These are phyloP conservation scores for Eragrostis curvula DNA, from an alignment of 176 grass and related monocot species.

Conservation along the genomic window DNA sequence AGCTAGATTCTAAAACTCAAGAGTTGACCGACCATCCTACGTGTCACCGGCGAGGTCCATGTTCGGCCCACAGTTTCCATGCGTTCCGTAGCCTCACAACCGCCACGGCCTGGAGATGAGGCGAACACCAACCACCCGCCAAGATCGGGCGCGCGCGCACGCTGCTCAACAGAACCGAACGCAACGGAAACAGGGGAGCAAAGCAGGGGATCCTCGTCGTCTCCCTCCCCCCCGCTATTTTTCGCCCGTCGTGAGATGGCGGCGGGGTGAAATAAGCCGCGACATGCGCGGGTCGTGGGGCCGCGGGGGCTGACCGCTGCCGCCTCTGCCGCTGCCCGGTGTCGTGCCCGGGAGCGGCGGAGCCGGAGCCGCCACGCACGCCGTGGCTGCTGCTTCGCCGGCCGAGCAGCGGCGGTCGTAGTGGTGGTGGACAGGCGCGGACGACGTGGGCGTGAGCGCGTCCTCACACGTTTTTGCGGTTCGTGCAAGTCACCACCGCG, in stretches of 20 bases:
- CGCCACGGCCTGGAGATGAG: slow-evolving; percentile 33
- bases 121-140: slow-evolving; percentile 55
- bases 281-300: background rate
- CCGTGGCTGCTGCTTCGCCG: too few relatives aligned
- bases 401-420: background rate
- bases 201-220: background rate
- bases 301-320: background rate
- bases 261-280: slow-evolving; percentile 7
- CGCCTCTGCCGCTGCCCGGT: background rate
- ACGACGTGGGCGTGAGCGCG: background rate
- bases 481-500: background rate
- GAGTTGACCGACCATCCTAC: background rate
- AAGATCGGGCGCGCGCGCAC: slow-evolving; percentile 32
- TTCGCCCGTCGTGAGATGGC: slow-evolving; percentile 4
- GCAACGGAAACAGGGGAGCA: background rate
- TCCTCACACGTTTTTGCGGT: background rate
- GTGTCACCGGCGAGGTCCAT: background rate
- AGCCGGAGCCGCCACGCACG: background rate
- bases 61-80: slow-evolving; percentile 7
- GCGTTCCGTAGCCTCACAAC: slow-evolving; percentile 19
- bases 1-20: background rate
- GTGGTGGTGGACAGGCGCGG: background rate
- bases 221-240: background rate
- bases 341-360: background rate
- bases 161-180: background rate